A percentile compares a stretch with the other conserved stretches of the same genome.
Conservation (phyloP, 805 yeast species). For the Ogataea polymorpha region DNA sequence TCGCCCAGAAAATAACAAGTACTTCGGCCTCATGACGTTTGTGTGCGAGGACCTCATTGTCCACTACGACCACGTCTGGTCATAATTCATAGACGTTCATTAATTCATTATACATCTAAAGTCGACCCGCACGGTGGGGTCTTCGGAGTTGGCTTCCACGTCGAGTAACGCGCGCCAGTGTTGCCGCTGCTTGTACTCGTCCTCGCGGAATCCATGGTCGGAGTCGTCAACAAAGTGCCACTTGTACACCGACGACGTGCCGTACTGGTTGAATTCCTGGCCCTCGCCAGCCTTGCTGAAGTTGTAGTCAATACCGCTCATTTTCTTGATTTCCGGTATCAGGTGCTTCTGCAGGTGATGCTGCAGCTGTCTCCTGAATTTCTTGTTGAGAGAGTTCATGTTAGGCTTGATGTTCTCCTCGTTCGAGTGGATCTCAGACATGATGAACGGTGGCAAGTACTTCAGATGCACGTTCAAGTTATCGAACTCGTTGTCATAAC, state of each 20-base stretch:
- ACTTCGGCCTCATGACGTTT: conserved; percentile 54
- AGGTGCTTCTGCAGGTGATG: conserved; percentile 74
- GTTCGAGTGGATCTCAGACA: conserved; percentile 63
- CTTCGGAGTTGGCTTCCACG: conserved; percentile 62
- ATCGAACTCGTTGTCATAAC: conserved; percentile 74
- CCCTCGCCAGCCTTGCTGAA: conserved; percentile 46
- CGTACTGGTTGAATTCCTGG: conserved; percentile 41
- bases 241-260: conserved; percentile 43
- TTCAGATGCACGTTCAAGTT: conserved; percentile 62
- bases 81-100: background rate
- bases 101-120: conserved; percentile 36
- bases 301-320: conserved; percentile 49
- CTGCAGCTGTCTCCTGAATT: conserved; percentile 69
- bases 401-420: conserved; percentile 71
- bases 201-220: conserved; percentile 50
- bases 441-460: conserved; percentile 72
- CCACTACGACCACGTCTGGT: conserved; percentile 40
- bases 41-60: conserved; percentile 49
- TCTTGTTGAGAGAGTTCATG: conserved; percentile 66
- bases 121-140: conserved; percentile 65
- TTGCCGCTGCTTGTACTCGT: conserved; percentile 44
- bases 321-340: conserved; percentile 59
- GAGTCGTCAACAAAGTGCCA: conserved; percentile 64
- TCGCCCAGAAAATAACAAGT: conserved; percentile 42
- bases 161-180: conserved; percentile 65